Base-by-base conservation (phyloP, 2,329 filamentous ascomycete species). In the Aureobasidium sp. region DNA sequence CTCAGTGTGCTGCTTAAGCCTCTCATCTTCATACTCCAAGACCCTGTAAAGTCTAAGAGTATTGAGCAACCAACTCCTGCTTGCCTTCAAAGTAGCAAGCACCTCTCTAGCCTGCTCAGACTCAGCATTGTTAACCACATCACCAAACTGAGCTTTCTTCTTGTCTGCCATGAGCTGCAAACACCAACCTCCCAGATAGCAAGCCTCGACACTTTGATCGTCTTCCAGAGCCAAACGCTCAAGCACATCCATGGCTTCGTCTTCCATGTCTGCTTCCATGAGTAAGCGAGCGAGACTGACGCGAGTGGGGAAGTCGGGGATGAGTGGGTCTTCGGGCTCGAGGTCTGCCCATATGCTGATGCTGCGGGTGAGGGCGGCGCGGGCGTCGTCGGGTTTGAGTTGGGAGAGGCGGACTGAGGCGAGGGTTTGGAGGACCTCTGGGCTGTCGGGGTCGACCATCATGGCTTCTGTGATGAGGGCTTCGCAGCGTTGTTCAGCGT, bases 141-240 rank as follows among this genome's bases (percentile, higher is more conserved):
- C 64, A 39, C 62, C 63, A 68, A 37, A 75, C 73, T 65, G 74
- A 74, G 68, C 80, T 16, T 63, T 83, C 69, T 84, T 78, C 79
- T 87, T 89, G 72, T 89, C 83, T 11, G 88, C 89, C 65, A 89
- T 79, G 63, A 96, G 82, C 71, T 91, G 90, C 67, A 95, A 81
- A 68, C 91, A 92, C 90, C 93, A 97, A 4, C 94, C 95, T 45
- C 94, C 94, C 5, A 99, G 81, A 76, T 99, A 99, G 91, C 92
- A 97, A 21, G 90, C 89, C 75, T 99, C 94, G 25, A 99, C 89
- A 73, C 93, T 96, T 70, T 89, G 83, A 71, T 99, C 95, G 67
- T 99, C 93, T 72, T 99, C 94, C 39, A 83, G 79, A 42, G 96
- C 85, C 59, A 99, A 78, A 59, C 90, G 81, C 72, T 96, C 90